Percentiles rank a stretch among this genome's conserved stretches.
These are phyloP conservation scores for Chlorella sp. DNA, from an alignment of 139 green algal genomes.

Conservation along the genomic window DNA sequence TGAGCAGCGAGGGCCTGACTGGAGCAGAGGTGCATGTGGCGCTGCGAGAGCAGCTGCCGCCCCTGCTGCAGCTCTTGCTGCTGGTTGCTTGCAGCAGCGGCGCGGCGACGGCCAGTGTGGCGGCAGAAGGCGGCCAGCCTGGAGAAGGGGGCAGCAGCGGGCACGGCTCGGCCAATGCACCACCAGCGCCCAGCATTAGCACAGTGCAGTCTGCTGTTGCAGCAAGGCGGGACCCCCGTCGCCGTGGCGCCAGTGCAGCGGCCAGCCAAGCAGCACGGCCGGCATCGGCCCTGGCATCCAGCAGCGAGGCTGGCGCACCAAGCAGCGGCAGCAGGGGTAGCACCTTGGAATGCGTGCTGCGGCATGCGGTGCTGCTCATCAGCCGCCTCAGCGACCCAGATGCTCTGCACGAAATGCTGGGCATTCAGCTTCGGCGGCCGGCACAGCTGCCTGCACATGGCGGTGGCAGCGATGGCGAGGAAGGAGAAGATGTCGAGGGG, in stretches of 20 bases:
- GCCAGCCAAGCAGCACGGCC: background rate
- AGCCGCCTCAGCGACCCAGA: conserved; percentile 9
- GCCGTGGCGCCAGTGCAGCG: background rate
- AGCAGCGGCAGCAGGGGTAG: background rate
- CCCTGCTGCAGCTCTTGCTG: conserved; percentile 23
- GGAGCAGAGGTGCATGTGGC: conserved; percentile 19
- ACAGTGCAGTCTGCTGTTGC: conserved; percentile 12
- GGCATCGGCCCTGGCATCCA: background rate
- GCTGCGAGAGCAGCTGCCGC: conserved; percentile 16
- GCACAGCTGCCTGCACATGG: too few relatives aligned
- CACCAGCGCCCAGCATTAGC: background rate
- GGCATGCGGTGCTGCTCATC: conserved; percentile 24
- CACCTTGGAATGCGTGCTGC: background rate
- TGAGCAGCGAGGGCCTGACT: background rate
- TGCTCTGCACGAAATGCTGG: conserved; percentile 15
- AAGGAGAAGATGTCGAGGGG: background rate
- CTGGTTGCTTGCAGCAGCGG: background rate
- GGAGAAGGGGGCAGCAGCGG: background rate
- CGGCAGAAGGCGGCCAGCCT: background rate
- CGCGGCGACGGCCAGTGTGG: background rate
- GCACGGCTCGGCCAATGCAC: background rate
- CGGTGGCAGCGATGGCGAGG: background rate
- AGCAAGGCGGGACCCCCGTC: background rate
- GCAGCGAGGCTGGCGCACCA: background rate
- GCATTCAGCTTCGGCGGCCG: background rate